Base-by-base conservation (phyloP, 352 stramenopile species). In the Phytophthora podocarpi region DNA sequence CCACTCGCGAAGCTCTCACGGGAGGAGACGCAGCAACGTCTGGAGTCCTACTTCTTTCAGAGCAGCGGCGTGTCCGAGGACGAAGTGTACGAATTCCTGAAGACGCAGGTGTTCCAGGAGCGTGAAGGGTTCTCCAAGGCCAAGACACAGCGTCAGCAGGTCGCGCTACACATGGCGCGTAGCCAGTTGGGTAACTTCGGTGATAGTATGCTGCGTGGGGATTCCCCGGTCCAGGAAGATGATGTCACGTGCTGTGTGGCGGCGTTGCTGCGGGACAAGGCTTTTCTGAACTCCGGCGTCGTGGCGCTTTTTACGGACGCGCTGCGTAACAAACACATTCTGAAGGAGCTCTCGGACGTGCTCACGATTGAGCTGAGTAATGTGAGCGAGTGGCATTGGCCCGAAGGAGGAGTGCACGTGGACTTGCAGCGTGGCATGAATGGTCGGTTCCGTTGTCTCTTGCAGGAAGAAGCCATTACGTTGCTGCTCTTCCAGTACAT, bases 281-380 rank as follows among this genome's bases (percentile, higher is more conserved):
- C 41, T 2, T 67, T 67, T 10, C 60, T 84, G 41, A 76, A 48
- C 31, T 55, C 67, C 28, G 69, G 78, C 26, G 59, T 84, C 13
- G 70, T 68, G 20, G 47, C 48, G 20, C 65, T 84, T 36, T 69
- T 84, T 20, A 52, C 36, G 12, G 69, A 82, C 46, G 70, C 70
- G 16, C 51, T 65, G 26, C 32, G 63, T 32, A 80, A 72, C 54
- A 40, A 56, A 5, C 28, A 64, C 30, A 74, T 78, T 36, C 66
- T 79, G 24, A 57, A 65, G 20, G 72, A 84, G 54, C 63, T 82
- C 24, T 64, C 72, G 1, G 59, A 82, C 23, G 75, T 84, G 21
- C 57, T 84, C 18, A 84, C 72, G 12, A 84, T 84, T 31, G 61
- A 84, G 46, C 23, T 84, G 23, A 74, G 68, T 52, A 81, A 84